Evolutionary conservation across 306 rosid species (phyloP), one percentile per base, ranked within the genome.

Genomic region (Acacia crassicarpa): DNA sequence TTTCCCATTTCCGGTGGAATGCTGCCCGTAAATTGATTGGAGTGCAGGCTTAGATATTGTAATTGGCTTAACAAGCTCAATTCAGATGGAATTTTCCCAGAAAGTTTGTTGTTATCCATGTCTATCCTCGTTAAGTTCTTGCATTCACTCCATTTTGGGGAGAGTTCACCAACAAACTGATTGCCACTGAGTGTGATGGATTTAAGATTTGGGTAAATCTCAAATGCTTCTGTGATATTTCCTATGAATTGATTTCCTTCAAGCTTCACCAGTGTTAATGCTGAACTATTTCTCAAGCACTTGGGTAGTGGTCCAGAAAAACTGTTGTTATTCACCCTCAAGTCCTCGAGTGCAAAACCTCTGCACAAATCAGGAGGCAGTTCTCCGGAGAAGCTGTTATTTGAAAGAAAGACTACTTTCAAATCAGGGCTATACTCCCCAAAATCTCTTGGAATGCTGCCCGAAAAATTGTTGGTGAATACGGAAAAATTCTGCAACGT

Each of bases 311-410:
- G 72, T 38, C 96, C 96, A 0, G 88, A 84, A 78, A 91, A 82
- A 75, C 81, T 83, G 83, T 93, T 91, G 68, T 66, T 80, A 44
- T 81, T 85, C 56, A 79, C 90, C 4, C 83, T 41, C 17, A 93
- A 56, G 11, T 2, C 0, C 16, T 3, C 10, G 75, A 91, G 84
- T 2, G 38, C 30, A 23, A 75, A 48, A 20, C 88, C 86, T 19
- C 81, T 80, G 16, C 96, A 93, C 63, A 93, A 58, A 19, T 82
- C 84, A 67, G 90, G 81, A 11, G 97, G 98, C 74, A 93, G 71
- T 78, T 85, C 89, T 83, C 97, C 97, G 0, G 86, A 80, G 83
- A 93, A 91, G 61, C 75, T 86, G 90, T 91, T 93, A 85, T 89
- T 81, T 9, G 97, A 86, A 43, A 91, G 77, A 81, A 67, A 84